These are phyloP conservation scores for Saraca asoca DNA, from an alignment of 331 rosid genomes.

Conservation along the genomic window DNA sequence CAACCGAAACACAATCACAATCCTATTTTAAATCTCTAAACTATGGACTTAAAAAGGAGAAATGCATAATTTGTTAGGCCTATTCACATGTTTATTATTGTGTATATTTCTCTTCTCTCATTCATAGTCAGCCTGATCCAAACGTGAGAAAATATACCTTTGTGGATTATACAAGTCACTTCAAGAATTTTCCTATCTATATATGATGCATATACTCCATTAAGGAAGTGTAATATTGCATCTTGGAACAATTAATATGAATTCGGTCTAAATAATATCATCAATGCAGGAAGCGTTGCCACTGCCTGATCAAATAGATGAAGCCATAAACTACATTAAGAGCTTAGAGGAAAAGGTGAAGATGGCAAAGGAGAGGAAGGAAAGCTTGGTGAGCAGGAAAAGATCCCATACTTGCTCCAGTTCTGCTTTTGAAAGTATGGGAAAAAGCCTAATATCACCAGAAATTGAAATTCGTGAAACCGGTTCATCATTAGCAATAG, in stretches of 20 bases:
- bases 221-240: neutral
- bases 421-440: constrained; percentile 1
- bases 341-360: constrained; percentile 49
- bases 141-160: too few relatives aligned
- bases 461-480: constrained; percentile 53
- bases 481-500: constrained; percentile 50
- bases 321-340: constrained; percentile 61
- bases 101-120: too few relatives aligned
- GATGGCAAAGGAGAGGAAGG: constrained; percentile 46
- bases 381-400: constrained; percentile 36
- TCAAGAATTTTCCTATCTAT: too few relatives aligned
- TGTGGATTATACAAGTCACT: too few relatives aligned
- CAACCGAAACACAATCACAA: too few relatives aligned
- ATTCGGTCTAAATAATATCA: neutral
- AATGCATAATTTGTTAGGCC: too few relatives aligned
- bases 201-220: too few relatives aligned
- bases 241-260: neutral
- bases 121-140: too few relatives aligned
- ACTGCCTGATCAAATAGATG: constrained; percentile 66
- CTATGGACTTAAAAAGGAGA: too few relatives aligned
- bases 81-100: too few relatives aligned
- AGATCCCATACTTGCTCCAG: constrained; percentile 33
- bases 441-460: constrained; percentile 35
- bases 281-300: constrained; percentile 44
- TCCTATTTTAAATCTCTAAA: too few relatives aligned